phyloP scores from a whole-genome alignment of 2,329 filamentous ascomycete species.

The Metarhizium album region DNA sequence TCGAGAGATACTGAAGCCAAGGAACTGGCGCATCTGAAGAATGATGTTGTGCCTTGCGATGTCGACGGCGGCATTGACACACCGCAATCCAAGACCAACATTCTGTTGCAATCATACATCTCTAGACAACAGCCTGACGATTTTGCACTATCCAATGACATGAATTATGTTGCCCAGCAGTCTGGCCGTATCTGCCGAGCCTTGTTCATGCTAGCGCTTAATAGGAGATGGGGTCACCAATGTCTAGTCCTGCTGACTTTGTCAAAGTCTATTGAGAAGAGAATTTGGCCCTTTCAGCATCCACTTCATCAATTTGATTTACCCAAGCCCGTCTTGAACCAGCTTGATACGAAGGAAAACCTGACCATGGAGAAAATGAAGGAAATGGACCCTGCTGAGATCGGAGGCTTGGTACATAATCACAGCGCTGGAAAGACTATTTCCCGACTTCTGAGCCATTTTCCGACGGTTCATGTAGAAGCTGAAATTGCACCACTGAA shows the following conservation, averaged over 20 bases:
- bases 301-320: slow-evolving; percentile 93
- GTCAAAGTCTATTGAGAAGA: slow-evolving; percentile 94
- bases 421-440: slow-evolving; percentile 76
- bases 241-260: slow-evolving; percentile 83
- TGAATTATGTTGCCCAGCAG: slow-evolving; percentile 92
- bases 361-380: slow-evolving; percentile 72
- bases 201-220: slow-evolving; percentile 94
- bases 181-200: slow-evolving; percentile 88
- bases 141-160: slow-evolving; percentile 85
- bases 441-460: slow-evolving; percentile 72
- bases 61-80: slow-evolving; percentile 61
- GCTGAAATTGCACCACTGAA: slow-evolving; percentile 94
- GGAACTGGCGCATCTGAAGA: slow-evolving; percentile 65
- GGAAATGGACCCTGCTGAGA: slow-evolving; percentile 88
- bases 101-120: slow-evolving; percentile 88
- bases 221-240: slow-evolving; percentile 90
- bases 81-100: slow-evolving; percentile 88
- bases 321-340: slow-evolving; percentile 68
- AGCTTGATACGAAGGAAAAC: slow-evolving; percentile 71
- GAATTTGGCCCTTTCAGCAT: slow-evolving; percentile 90
- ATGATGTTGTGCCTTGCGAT: slow-evolving; percentile 64
- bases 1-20: slow-evolving; percentile 82
- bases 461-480: slow-evolving; percentile 83
- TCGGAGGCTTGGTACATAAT: slow-evolving; percentile 86
- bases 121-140: slow-evolving; percentile 81